Conservation (phyloP, 129 eudicot genomes). For the Flaveria ramosissima region DNA sequence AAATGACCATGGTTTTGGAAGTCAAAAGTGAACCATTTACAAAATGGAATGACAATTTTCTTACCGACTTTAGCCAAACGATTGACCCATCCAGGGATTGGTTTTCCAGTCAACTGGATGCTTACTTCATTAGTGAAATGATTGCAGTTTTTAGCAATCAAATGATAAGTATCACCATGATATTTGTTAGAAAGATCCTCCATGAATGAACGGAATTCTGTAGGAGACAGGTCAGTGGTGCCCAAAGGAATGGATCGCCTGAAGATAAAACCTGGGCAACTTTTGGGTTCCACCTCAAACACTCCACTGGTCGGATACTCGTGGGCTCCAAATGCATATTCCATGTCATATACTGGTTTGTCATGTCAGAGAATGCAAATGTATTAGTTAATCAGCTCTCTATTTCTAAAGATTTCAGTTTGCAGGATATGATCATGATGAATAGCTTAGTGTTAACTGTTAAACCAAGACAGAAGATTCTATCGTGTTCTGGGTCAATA, state of each 20-base stretch:
- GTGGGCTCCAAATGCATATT: slow-evolving; percentile 93
- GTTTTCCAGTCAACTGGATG: slow-evolving; percentile 68
- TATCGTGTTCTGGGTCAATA: background rate
- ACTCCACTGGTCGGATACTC: slow-evolving; percentile 91
- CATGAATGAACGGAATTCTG: slow-evolving; percentile 77
- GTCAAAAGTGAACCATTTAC: background rate
- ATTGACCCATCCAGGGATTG: slow-evolving; percentile 96
- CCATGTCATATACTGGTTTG: slow-evolving; percentile 71
- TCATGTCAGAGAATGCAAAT: slow-evolving; percentile 29
- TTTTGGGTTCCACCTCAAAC: slow-evolving; percentile 88
- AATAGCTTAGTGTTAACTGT: background rate
- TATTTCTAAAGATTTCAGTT: background rate
- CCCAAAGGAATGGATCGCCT: slow-evolving; percentile 76
- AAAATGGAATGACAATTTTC: slow-evolving; percentile 22
- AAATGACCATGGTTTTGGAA: background rate
- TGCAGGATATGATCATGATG: background rate
- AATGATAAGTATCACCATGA: slow-evolving; percentile 77
- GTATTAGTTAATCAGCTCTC: background rate
- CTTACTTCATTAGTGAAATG: slow-evolving; percentile 89
- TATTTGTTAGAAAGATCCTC: slow-evolving; percentile 66
- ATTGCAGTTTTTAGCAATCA: slow-evolving; percentile 91
- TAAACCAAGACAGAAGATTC: background rate
- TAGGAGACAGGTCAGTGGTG: slow-evolving; percentile 69
- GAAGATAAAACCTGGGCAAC: slow-evolving; percentile 86
- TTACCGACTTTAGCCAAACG: slow-evolving; percentile 89